Evolutionary conservation across 495 filamentous ascomycete species (phyloP), one percentile per base, ranked within the genome.

Genomic region (Jackrogersella multiformis): DNA sequence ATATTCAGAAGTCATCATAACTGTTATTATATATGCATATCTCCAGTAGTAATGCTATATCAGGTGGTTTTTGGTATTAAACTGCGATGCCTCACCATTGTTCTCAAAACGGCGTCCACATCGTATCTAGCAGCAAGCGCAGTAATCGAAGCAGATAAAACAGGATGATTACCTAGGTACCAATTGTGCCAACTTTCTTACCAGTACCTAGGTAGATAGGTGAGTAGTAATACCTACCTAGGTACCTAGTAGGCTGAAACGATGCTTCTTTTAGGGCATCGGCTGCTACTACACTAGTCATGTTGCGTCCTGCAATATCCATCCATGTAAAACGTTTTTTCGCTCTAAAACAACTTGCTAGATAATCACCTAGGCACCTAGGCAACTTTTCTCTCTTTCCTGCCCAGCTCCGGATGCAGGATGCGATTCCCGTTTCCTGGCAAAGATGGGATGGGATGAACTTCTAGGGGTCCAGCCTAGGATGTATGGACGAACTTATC

Each of bases 391-490:
- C 34, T 69, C 23, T 21, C 28, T 45, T 16, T 36, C 34, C 48
- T 23, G 42, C 20, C 52, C 57, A 30, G 23, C 39, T 34, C 42
- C 61, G 67, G 57, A 61, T 41, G 52, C 23, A 57, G 16, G 45
- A 42, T 34, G 34, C 20, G 23, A 30, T 61, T 64, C 51, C 56
- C 66, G 61, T 46, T 30, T 32, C 34, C 45, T 57, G 35, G 56
- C 36, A 55, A n/a, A 57, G 49, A 69, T 65, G 56, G 56, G 66
- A 69, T 34, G 66, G 52, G 60, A 69, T n/a, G n/a, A 65, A 41
- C 24, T 61, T 56, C 66, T 56, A 23, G 35, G 44, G 46, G 23
- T 58, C 65, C 7, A 21, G 16, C 30, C 15, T 21, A 20, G 34
- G 26, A 20, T 52, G n/a, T 10, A 18, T 15, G 13, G 15, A 32